These are phyloP conservation scores for Carnegiea gigantea DNA, from an alignment of 179 eudicot species.

Conservation along the genomic window DNA sequence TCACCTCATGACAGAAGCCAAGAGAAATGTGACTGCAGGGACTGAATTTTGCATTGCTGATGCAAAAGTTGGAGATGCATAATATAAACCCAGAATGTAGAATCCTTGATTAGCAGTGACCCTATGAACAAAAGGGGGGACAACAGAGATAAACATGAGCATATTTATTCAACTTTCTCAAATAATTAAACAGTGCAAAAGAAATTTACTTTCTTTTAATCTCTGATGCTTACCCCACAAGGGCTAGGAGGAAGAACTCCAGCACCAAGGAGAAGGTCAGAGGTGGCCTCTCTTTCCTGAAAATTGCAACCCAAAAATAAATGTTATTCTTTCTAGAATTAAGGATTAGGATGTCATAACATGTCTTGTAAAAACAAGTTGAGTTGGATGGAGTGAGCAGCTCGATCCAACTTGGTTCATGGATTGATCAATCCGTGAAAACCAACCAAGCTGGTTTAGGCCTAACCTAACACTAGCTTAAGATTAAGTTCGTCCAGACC, in stretches of 20 bases:
- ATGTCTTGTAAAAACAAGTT: no score
- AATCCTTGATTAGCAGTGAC: constrained; percentile 82
- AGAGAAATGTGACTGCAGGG: constrained; percentile 72
- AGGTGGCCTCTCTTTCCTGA: constrained; percentile 78
- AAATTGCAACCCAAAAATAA: constrained; percentile 14
- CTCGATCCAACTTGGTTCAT: no score
- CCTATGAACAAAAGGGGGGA: constrained; percentile 30
- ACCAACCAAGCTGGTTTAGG: no score
- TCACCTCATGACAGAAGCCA: constrained; percentile 61
- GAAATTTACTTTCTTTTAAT: no score
- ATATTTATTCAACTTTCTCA: background rate
- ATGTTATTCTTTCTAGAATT: background rate
- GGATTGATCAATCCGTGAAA: no score
- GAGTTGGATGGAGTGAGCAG: no score
- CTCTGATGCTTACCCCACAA: constrained; percentile 50
- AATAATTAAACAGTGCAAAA: background rate
- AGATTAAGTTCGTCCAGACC: no score
- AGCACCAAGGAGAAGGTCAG: constrained; percentile 60
- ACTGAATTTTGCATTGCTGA: constrained; percentile 83
- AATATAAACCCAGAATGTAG: constrained; percentile 69
- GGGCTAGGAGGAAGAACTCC: constrained; percentile 68
- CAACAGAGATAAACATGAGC: background rate
- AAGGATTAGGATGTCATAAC: no score
- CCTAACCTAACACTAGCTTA: no score
- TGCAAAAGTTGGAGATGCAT: constrained; percentile 74